Conservation (phyloP, 768 basidiomycete species). For the Pisolithus tinctorius region DNA sequence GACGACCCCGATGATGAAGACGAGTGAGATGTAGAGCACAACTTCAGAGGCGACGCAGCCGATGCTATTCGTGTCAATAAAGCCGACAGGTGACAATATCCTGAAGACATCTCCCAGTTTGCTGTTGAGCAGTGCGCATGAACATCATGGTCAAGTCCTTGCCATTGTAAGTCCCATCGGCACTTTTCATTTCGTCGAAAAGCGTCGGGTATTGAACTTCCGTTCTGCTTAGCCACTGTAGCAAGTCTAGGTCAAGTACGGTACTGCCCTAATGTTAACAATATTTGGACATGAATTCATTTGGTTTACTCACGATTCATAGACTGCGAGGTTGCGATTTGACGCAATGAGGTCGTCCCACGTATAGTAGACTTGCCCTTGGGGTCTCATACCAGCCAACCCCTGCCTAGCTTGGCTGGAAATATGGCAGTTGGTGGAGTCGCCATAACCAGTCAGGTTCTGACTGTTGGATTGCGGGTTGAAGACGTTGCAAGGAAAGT, state of each 20-base stretch:
- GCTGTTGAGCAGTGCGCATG: slow-evolving; percentile 59
- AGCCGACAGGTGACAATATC: slow-evolving; percentile 86
- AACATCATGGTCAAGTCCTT: slow-evolving; percentile 87
- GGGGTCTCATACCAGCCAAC: slow-evolving; percentile 44
- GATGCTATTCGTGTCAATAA: slow-evolving; percentile 89
- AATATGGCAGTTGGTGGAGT: slow-evolving; percentile 67
- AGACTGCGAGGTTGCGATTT: slow-evolving; percentile 83
- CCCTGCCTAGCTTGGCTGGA: slow-evolving; percentile 43
- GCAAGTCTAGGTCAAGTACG: slow-evolving; percentile 84
- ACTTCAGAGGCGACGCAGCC: slow-evolving; percentile 95
- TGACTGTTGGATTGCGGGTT: slow-evolving; percentile 59
- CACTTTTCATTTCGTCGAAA: slow-evolving; percentile 69
- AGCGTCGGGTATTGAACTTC: slow-evolving; percentile 79
- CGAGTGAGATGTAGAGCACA: slow-evolving; percentile 89
- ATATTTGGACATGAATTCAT: slow-evolving; percentile 1
- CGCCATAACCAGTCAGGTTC: slow-evolving; percentile 67
- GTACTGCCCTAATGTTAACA: slow-evolving; percentile 36
- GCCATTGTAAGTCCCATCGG: slow-evolving; percentile 68
- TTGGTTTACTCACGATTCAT: slow-evolving; percentile 66
- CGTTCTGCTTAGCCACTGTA: slow-evolving; percentile 75
- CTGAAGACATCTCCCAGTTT: slow-evolving; percentile 74
- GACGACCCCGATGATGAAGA: slow-evolving; percentile 97
- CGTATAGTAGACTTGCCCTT: slow-evolving; percentile 89
- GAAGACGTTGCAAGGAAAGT: slow-evolving; percentile 94
- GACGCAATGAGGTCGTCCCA: slow-evolving; percentile 78